Base-by-base conservation (phyloP, 2,329 filamentous ascomycete genomes). In the Trichoderma sp. region DNA sequence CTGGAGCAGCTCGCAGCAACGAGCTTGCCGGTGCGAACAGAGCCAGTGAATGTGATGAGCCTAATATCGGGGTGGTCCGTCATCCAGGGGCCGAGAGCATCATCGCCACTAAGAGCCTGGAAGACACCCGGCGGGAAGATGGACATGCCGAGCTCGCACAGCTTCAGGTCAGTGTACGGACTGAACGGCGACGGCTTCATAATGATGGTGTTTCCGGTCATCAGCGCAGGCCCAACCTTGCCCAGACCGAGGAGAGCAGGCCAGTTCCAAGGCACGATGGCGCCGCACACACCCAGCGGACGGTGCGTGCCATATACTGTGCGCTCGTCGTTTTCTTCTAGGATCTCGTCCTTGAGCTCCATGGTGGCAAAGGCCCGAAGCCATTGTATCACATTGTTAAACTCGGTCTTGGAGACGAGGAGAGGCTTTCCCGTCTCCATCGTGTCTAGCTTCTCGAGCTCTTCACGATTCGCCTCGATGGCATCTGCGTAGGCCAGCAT, bases 31-130 rank as follows among this genome's bases (percentile, higher is more conserved):
- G 92, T 93, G 2, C 84, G 85, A 2, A 90, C 92, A 9, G 89
- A 92, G 32, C 93, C 93, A 0, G 93, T 95, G 76, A 96, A 96
- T 1, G 83, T 84, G 79, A 91, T 86, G 83, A 89, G 91, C 72
- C 85, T 83, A 70, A 91, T 84, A 53, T 82, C 87, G 0, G 88
- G 87, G 76, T 91, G 89, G 15, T 77, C 77, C 0, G 88, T 89
- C 72, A 91, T 80, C 83, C 83, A 84, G 1, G 86, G 87, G 7
- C 89, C 89, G 12, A 91, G 85, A 71, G 84, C 81, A 74, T 91
- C 89, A 64, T 88, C 87, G 15, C 89, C 89, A 69, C 86, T 87
- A 2, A 92, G 79, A 1, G 83, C 86, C 76, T 91, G 89, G 8
- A 91, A 78, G 24, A 92, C 88, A 51, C 90, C 90, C 0, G 87